Evolutionary conservation across 2,329 filamentous ascomycete species (phyloP).

Genomic region (Lasiodiplodia citricola): DNA sequence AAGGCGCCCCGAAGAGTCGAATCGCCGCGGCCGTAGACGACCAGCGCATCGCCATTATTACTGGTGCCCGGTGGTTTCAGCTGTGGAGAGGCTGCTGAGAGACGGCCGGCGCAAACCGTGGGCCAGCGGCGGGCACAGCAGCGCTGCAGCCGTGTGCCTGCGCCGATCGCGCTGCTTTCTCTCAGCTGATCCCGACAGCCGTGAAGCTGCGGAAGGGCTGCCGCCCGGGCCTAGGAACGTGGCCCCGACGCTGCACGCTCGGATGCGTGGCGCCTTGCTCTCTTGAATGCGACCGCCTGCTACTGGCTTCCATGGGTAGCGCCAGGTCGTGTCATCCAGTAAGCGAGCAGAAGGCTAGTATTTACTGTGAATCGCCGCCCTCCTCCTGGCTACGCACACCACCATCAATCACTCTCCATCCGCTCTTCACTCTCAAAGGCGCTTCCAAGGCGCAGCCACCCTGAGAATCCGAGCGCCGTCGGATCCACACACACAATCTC

Average conservation of each 20-base stretch:
- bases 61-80: conserved; percentile 22
- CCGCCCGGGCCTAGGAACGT: no score
- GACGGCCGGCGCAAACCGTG: neutral
- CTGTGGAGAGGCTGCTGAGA: neutral
- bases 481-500: conserved; percentile 7
- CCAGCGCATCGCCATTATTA: conserved; percentile 17
- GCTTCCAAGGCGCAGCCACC: conserved; percentile 1
- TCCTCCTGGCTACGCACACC: neutral
- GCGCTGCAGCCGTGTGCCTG: neutral
- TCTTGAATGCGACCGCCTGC: no score
- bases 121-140: neutral
- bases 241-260: no score
- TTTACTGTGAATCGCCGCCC: conserved; percentile 7
- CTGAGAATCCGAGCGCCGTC: conserved; percentile 6
- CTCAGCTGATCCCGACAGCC: conserved; percentile 21
- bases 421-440: neutral
- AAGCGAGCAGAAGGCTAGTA: neutral
- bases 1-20: neutral
- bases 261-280: no score
- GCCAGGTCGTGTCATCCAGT: no score
- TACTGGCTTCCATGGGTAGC: no score
- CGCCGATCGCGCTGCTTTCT: neutral
- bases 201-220: neutral
- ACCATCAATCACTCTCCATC: neutral
- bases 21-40: neutral